phyloP scores from a whole-genome alignment of 306 rosid genomes.

The Lagenaria siceraria region DNA sequence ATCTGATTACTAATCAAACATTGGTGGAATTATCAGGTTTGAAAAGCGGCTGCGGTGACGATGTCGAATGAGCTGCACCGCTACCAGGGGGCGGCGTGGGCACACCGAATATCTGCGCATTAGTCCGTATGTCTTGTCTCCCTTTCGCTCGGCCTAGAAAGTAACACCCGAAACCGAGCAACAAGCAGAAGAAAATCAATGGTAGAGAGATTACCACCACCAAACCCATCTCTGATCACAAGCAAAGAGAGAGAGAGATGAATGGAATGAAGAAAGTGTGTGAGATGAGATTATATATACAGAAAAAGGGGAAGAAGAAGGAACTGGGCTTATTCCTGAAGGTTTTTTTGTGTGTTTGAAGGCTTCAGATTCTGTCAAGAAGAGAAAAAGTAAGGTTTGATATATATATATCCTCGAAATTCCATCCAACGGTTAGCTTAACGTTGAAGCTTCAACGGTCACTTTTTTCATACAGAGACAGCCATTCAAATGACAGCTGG shows the following conservation, averaged over 20 bases:
- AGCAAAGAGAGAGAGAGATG: not conserved
- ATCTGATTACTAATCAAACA: conserved; percentile 21
- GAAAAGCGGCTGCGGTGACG: conserved; percentile 22
- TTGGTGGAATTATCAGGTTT: conserved; percentile 34
- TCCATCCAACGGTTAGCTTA: conserved; percentile 16
- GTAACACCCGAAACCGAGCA: conserved; percentile 81
- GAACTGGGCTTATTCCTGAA: not conserved
- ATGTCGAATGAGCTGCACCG: not conserved
- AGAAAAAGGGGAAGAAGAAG: not conserved
- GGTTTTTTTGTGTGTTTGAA: not conserved
- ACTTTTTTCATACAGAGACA: conserved; percentile 8
- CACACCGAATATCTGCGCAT: conserved; percentile 56
- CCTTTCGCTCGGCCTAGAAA: conserved; percentile 63
- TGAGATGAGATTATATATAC: not conserved
- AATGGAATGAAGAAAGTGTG: not conserved
- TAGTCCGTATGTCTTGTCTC: conserved; percentile 36
- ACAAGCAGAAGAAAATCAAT: conserved; percentile 44
- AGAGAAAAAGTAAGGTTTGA: not conserved
- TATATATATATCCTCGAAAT: conserved; percentile 8
- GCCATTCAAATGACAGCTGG: not conserved
- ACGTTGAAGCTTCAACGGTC: conserved; percentile 34
- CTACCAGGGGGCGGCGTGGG: conserved; percentile 65
- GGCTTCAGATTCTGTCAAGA: not conserved
- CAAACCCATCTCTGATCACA: conserved; percentile 52
- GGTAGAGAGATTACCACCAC: conserved; percentile 86